A percentile compares a stretch with the other conserved stretches of the same genome.
phyloP scores from a whole-genome alignment of 176 grass and related monocot genomes.

The Oryza meridionalis region DNA sequence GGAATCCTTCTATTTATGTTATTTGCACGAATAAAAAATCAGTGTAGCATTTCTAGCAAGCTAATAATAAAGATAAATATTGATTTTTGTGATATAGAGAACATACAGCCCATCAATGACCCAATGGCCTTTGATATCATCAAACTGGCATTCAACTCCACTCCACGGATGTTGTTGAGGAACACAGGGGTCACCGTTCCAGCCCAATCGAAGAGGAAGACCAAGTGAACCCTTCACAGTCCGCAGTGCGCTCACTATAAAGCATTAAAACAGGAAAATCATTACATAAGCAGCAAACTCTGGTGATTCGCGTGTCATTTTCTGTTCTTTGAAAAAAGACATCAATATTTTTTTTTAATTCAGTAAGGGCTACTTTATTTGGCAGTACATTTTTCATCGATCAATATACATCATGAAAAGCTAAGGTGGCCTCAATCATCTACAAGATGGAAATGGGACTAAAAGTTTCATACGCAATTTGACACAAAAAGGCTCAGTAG shows the following conservation, averaged over 20 bases:
- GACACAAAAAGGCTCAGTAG: not conserved
- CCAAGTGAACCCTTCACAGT: constrained; percentile 74
- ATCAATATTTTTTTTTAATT: constrained; percentile 20
- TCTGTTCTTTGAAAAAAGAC: not conserved
- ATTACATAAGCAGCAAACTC: constrained; percentile 39
- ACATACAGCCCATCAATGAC: constrained; percentile 92
- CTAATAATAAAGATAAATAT: not conserved
- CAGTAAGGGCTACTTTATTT: constrained; percentile 14
- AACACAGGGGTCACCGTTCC: constrained; percentile 97
- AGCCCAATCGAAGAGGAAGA: constrained; percentile 90
- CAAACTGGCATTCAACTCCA: constrained; percentile 91
- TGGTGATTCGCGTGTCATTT: not conserved
- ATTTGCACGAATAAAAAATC: not conserved
- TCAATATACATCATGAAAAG: constrained; percentile 6
- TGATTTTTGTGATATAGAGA: constrained; percentile 23
- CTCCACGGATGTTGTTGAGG: constrained; percentile 98
- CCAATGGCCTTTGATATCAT: constrained; percentile 64
- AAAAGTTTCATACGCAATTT: not conserved
- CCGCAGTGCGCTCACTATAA: constrained; percentile 66
- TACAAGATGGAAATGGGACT: not conserved
- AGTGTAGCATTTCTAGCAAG: constrained; percentile 7
- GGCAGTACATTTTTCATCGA: constrained; percentile 5
- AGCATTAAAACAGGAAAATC: constrained; percentile 29
- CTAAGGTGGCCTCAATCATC: not conserved
- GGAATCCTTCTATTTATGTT: not conserved